Percentiles rank a stretch among this genome's conserved stretches.
These are phyloP conservation scores for Rhizophagus prolifer DNA, from an alignment of 192 early-diverging fungal genomes.

Conservation along the genomic window DNA sequence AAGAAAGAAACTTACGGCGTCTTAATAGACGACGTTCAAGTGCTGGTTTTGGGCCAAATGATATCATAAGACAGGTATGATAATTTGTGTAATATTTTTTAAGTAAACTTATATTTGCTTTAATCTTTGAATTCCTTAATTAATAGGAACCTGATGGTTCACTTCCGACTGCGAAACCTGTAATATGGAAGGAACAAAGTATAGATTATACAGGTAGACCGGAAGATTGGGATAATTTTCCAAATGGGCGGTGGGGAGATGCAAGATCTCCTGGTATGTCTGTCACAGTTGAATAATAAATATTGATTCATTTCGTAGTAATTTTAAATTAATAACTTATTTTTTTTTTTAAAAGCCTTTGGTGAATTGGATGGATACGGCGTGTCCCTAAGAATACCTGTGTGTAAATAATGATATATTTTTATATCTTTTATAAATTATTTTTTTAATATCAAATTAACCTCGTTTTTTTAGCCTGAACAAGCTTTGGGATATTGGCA, in stretches of 20 bases:
- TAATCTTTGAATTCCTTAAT: slow-evolving; percentile 1
- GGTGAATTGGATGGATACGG: slow-evolving; percentile 76
- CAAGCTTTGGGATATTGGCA: slow-evolving; percentile 81
- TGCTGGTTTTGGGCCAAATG: background rate
- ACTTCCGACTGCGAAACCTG: slow-evolving; percentile 66
- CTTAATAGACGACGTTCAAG: slow-evolving; percentile 45
- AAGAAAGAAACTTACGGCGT: slow-evolving; percentile 67
- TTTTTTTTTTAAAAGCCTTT: slow-evolving; percentile 36
- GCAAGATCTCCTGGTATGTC: slow-evolving; percentile 78
- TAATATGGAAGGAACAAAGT: slow-evolving; percentile 96
- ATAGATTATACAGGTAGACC: slow-evolving; percentile 84
- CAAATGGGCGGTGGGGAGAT: slow-evolving; percentile 98
- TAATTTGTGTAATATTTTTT: background rate
- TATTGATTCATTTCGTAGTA: background rate
- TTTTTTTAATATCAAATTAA: slow-evolving; percentile 50
- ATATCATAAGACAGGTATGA: slow-evolving; percentile 9
- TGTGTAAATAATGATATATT: slow-evolving; percentile 29
- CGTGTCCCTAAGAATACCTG: slow-evolving; percentile 63
- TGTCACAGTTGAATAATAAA: background rate
- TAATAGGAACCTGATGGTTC: slow-evolving; percentile 32
- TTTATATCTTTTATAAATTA: slow-evolving; percentile 28
- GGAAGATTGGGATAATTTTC: slow-evolving; percentile 91
- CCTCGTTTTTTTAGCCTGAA: slow-evolving; percentile 42
- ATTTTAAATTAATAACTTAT: background rate
- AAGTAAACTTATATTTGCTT: background rate